phyloP scores from a whole-genome alignment of 352 stramenopile genomes.

The Globisporangium orthogonon region DNA sequence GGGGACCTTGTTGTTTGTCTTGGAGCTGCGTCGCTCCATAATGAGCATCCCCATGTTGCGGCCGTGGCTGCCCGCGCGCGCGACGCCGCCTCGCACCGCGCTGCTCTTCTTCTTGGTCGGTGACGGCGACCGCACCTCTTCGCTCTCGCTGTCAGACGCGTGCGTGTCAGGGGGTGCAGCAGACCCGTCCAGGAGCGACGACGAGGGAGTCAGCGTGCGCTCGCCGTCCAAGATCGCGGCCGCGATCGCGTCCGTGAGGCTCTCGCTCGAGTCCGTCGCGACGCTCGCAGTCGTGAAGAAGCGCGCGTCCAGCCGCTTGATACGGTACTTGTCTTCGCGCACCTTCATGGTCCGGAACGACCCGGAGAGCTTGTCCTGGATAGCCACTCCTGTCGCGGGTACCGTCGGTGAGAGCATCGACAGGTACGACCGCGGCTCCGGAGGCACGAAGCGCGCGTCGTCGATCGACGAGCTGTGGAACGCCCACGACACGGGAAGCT shows the following conservation, averaged over 20 bases:
- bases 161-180: constrained; percentile 10
- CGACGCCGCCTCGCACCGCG: constrained; percentile 19
- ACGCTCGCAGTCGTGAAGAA: constrained; percentile 24
- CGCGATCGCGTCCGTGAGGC: constrained; percentile 30
- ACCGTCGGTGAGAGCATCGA: constrained; percentile 31
- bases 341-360: constrained; percentile 63
- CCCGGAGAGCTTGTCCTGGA: constrained; percentile 75
- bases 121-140: constrained; percentile 34
- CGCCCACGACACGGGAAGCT: constrained; percentile 58
- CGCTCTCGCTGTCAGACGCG: constrained; percentile 20
- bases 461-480: constrained; percentile 69
- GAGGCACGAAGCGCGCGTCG: constrained; percentile 58
- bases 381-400: constrained; percentile 29
- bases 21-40: constrained; percentile 40
- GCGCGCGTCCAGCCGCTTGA: constrained; percentile 48
- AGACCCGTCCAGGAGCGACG: constrained; percentile 7
- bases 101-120: constrained; percentile 55
- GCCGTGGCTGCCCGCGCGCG: constrained; percentile 30
- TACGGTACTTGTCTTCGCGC: constrained; percentile 46
- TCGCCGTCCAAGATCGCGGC: constrained; percentile 30
- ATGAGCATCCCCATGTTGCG: constrained; percentile 19
- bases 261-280: constrained; percentile 15
- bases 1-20: constrained; percentile 22
- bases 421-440: constrained; percentile 56
- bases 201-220: constrained; percentile 10